phyloP scores from a whole-genome alignment of 1,284 basidiomycete genomes.

The Ganoderma resinaceum region DNA sequence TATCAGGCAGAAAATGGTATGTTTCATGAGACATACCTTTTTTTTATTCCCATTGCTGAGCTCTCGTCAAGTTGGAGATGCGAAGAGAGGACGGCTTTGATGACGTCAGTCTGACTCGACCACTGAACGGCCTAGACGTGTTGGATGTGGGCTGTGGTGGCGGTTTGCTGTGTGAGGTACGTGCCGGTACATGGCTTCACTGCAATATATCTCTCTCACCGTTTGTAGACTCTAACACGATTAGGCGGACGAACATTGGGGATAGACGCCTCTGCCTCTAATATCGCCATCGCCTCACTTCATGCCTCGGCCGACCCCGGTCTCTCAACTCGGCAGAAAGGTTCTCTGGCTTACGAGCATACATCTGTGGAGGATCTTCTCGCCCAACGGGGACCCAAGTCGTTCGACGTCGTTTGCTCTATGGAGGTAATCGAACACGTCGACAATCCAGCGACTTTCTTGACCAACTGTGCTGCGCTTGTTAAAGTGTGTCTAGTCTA shows the following conservation, averaged over 20 bases:
- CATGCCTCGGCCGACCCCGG: constrained; percentile 85
- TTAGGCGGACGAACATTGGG: constrained; percentile 88
- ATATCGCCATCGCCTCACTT: constrained; percentile 85
- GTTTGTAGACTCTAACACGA: constrained; percentile 79
- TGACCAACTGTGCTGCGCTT: constrained; percentile 81
- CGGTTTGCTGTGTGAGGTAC: constrained; percentile 90
- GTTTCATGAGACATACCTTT: constrained; percentile 3
- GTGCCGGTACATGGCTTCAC: constrained; percentile 14
- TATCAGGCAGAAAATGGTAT: constrained; percentile 77
- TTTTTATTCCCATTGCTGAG: background rate
- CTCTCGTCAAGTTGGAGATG: constrained; percentile 36
- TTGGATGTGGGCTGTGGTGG: constrained; percentile 96
- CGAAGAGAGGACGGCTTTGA: constrained; percentile 57
- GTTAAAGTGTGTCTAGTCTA: constrained; percentile 70
- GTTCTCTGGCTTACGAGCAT: constrained; percentile 72
- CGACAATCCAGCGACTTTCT: constrained; percentile 87
- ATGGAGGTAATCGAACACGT: constrained; percentile 99
- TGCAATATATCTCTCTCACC: constrained; percentile 2
- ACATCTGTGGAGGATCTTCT: constrained; percentile 81
- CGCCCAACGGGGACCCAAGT: constrained; percentile 53
- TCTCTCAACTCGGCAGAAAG: constrained; percentile 17
- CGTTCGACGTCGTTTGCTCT: constrained; percentile 93
- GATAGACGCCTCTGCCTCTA: constrained; percentile 90
- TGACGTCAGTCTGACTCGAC: constrained; percentile 39
- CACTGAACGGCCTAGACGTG: constrained; percentile 70